Evolutionary conservation across 306 rosid genomes (phyloP), one percentile per base, ranked within the genome.

Genomic region (Rosa rugosa): DNA sequence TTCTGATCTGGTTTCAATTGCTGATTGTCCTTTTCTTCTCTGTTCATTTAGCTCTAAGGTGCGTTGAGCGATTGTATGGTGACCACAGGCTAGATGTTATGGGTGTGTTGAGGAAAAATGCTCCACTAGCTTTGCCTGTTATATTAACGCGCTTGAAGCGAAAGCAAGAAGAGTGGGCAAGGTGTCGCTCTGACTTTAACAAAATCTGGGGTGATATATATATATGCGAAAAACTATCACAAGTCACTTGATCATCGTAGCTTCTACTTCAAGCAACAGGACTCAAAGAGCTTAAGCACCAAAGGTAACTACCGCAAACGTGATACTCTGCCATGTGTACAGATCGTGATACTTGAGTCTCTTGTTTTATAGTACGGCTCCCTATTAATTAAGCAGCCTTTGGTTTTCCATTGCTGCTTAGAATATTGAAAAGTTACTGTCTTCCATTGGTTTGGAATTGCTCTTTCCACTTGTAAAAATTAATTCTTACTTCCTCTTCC

Each of bases 201-300:
- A 96, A 93, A 88, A 98, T 96, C 72, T 96, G 99, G 99, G 98
- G 94, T 65, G 99, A 96, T 46, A 93, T 96, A 27, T 96, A 27
- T 27, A 88, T 96, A 96, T 86, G 78, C 98, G 2, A 96, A 96
- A 87, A 96, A 96, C 84, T 90, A 96, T 88, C 99, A 96, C 84
- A 96, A 93, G 85, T 93, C 98, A 62, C 99, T 96, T 82, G 99
- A 96, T 83, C 99, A 96, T 85, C 99, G 96, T 49, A 96, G 99
- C 89, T 96, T 96, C 88, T 96, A 96, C 88, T 96, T 96, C 84
- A 96, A 93, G 93, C 99, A 96, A 81, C 98, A 96, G 71, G 99
- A 96, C 81, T 80, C 97, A 27, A 96, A 91, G 83, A 91, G 97
- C 85, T 85, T 90, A 88, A 96, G 99, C 86, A 91, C 96, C 63